These are phyloP conservation scores for Saccharomyces hybrid DNA, from an alignment of 1,139 yeast species.

Conservation along the genomic window DNA sequence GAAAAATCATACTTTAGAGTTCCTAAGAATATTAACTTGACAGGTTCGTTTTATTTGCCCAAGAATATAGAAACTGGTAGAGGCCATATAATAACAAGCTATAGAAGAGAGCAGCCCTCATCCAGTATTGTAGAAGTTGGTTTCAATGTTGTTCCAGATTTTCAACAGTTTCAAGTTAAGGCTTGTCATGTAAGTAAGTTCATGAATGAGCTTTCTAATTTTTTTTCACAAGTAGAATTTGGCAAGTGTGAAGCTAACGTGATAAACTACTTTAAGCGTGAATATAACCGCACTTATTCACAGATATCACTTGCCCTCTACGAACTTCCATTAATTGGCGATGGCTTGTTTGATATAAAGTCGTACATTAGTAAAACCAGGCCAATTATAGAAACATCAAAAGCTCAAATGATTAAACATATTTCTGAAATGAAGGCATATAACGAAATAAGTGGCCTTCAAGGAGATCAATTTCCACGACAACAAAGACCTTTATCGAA, in stretches of 20 bases:
- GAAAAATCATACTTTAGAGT: conserved; percentile 11
- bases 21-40: conserved; percentile 10
- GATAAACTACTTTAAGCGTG: conserved; percentile 7
- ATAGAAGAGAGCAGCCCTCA: not conserved
- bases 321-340: conserved; percentile 14
- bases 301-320: conserved; percentile 4
- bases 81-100: not conserved
- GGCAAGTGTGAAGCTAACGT: conserved; percentile 12
- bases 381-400: conserved; percentile 16
- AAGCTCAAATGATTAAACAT: conserved; percentile 10
- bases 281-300: conserved; percentile 1
- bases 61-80: not conserved
- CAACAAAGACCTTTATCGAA: not conserved
- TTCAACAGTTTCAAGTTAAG: conserved; percentile 8
- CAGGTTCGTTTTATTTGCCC: conserved; percentile 17
- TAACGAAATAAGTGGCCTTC: conserved; percentile 5
- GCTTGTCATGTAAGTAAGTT: conserved; percentile 6
- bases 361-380: conserved; percentile 11
- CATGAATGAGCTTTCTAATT: conserved; percentile 7
- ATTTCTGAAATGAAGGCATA: conserved; percentile 10
- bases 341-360: conserved; percentile 15
- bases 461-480: not conserved
- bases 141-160: conserved; percentile 3
- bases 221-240: conserved; percentile 10
- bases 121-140: not conserved